Percentiles rank a stretch among this genome's conserved stretches.
These are phyloP conservation scores for Sporobolomyces roseus DNA, from an alignment of 768 basidiomycete species.

Conservation along the genomic window DNA sequence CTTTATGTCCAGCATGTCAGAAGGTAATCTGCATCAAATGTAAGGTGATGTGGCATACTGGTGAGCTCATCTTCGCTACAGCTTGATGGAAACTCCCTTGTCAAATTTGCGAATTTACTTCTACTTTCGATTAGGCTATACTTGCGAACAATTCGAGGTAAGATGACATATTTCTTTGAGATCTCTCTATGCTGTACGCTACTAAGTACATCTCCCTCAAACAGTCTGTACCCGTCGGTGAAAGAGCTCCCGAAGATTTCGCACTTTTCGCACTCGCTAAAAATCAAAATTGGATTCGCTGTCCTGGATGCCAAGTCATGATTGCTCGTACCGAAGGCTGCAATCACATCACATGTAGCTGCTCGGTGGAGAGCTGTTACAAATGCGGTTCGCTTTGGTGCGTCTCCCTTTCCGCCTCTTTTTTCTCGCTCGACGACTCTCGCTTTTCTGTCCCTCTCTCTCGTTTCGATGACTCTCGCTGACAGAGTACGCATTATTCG, in stretches of 20 bases:
- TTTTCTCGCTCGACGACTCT: too few species aligned
- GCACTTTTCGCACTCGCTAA: constrained; percentile 10
- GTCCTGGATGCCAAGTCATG: constrained; percentile 16
- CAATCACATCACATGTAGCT: constrained; percentile 8
- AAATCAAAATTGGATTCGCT: not conserved
- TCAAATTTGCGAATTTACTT: too few species aligned
- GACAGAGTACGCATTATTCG: not conserved
- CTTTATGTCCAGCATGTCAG: constrained; percentile 1
- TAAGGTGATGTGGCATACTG: not conserved
- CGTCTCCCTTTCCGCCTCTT: not conserved
- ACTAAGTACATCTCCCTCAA: not conserved
- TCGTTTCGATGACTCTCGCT: too few species aligned
- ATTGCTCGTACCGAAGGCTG: constrained; percentile 2
- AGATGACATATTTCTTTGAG: not conserved
- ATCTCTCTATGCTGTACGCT: too few species aligned
- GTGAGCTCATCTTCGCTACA: not conserved
- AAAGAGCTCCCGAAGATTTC: constrained; percentile 13
- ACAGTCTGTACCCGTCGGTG: constrained; percentile 4
- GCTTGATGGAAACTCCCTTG: too few species aligned
- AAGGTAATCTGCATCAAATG: not conserved
- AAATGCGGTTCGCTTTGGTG: constrained; percentile 3
- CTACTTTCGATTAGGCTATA: not conserved
- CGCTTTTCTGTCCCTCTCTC: too few species aligned
- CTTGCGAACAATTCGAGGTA: constrained; percentile 17
- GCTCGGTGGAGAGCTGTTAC: constrained; percentile 9